Base-by-base conservation (phyloP, 768 basidiomycete species). In the Gyrodon lividus region DNA sequence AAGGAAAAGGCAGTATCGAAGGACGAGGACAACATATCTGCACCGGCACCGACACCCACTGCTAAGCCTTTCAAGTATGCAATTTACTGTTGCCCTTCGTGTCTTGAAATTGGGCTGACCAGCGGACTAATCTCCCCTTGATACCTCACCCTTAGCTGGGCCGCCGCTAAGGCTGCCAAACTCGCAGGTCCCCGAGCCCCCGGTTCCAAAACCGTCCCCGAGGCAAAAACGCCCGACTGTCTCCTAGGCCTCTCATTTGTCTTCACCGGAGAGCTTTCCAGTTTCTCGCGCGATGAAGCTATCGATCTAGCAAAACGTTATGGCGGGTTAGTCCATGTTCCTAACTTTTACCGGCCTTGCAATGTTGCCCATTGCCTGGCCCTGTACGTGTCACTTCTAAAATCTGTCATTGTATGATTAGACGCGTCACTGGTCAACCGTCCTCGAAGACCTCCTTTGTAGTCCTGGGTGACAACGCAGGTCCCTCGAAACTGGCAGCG, bases 371-470 rank as follows among this genome's bases (percentile, higher is more conserved):
- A 12, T 48, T 12, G 14, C 13, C 30, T 48, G 19, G 6, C 12
- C 48, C 31, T 38, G n/a, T 19, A 23, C n/a, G 13, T 14, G 16
- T 4, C 3, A 33, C 42, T 40, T 51, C 44, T 24, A 23, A 41
- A 24, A 28, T 20, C 7, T 35, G 28, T 26, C 16, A 40, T 30
- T 12, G n/a, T 13, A 51, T 41, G n/a, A 26, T 3, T 62, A 97
- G 96, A 3, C 89, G 89, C 24, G 92, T 97, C 5, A 89, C 89
- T 0, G 75, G 79, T 3, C 88, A 91, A 24, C 96, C 95, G 0
- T 98, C 97, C 0, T 83, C 86, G 35, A 92, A 87, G 60, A 99
- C 96, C 0, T 83, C 84, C 33, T 98, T 81, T 60, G 94, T 98
- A 44, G 80, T 99, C 14, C 72, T 98, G 0, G 97, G 97, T 0